These are phyloP conservation scores for Fusarium devonianum DNA, from an alignment of 2,329 filamentous ascomycete species.

Conservation along the genomic window DNA sequence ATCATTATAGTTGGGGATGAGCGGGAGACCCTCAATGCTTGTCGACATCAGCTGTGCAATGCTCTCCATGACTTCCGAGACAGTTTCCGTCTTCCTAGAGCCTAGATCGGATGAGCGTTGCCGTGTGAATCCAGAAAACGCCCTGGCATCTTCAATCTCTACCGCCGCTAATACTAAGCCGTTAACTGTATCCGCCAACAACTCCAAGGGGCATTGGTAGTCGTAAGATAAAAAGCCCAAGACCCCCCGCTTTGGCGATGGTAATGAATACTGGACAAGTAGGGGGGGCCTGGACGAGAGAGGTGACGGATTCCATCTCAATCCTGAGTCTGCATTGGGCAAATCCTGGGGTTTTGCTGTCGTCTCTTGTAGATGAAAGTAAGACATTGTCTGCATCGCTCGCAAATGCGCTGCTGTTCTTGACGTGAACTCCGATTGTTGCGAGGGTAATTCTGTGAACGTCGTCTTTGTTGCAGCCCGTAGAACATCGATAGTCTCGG, in stretches of 20 bases:
- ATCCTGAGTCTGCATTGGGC: neutral
- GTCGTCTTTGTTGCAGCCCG: slow-evolving; percentile 52
- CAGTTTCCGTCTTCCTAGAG: slow-evolving; percentile 32
- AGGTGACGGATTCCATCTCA: slow-evolving; percentile 61
- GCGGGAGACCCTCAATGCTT: slow-evolving; percentile 64
- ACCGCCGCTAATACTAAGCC: slow-evolving; percentile 75
- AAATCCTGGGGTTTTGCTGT: slow-evolving; percentile 30
- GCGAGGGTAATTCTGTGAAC: slow-evolving; percentile 65
- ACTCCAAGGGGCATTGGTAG: slow-evolving; percentile 64
- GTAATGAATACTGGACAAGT: slow-evolving; percentile 65
- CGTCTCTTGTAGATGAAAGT: slow-evolving; percentile 65
- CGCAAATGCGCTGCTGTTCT: slow-evolving; percentile 71
- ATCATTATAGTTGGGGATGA: slow-evolving; percentile 63
- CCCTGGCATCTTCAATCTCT: slow-evolving; percentile 61
- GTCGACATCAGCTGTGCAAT: slow-evolving; percentile 15
- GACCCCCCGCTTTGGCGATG: slow-evolving; percentile 59
- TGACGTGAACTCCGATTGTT: slow-evolving; percentile 61
- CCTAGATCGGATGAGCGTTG: neutral
- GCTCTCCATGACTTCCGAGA: neutral
- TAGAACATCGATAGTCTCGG: slow-evolving; percentile 63
- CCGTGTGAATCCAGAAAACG: slow-evolving; percentile 51
- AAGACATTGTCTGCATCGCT: slow-evolving; percentile 80
- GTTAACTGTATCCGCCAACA: slow-evolving; percentile 71
- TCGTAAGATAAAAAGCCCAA: slow-evolving; percentile 73
- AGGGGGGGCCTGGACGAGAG: slow-evolving; percentile 66